Percentiles rank a stretch among this genome's conserved stretches.
phyloP scores from a whole-genome alignment of 129 eudicot species.

The Flaveria bidentis region DNA sequence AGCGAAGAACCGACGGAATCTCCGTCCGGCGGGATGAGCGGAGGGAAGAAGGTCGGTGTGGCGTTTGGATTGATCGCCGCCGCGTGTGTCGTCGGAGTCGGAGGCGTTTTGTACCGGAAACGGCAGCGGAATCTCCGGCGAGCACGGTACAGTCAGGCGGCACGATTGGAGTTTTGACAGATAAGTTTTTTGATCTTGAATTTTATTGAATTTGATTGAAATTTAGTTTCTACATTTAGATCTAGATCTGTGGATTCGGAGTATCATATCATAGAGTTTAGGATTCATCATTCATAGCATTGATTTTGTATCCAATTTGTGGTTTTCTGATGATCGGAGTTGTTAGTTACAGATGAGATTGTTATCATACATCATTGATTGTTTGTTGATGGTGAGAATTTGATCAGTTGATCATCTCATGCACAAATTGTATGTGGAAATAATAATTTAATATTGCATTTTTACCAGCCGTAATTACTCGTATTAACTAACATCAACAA shows the following conservation, averaged over 20 bases:
- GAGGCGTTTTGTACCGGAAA: constrained; percentile 53
- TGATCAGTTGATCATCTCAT: background rate
- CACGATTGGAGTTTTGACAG: constrained; percentile 49
- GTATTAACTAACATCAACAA: no score
- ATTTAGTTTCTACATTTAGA: constrained; percentile 10
- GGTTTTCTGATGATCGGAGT: constrained; percentile 9
- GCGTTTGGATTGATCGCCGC: constrained; percentile 57
- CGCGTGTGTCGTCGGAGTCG: constrained; percentile 40
- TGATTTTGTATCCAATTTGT: constrained; percentile 1
- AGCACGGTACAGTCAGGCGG: constrained; percentile 52
- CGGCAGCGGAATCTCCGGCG: constrained; percentile 56
- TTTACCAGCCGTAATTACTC: background rate
- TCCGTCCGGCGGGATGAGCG: constrained; percentile 45
- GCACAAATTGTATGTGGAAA: background rate
- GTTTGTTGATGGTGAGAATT: background rate
- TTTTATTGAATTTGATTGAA: constrained; percentile 19
- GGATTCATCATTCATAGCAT: constrained; percentile 10
- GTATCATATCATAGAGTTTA: constrained; percentile 21
- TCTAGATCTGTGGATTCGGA: constrained; percentile 22
- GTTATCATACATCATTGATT: background rate
- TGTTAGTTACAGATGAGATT: background rate
- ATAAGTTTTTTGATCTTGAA: constrained; percentile 8
- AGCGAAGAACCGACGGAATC: constrained; percentile 20
- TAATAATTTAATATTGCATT: background rate
- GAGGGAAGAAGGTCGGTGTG: constrained; percentile 57